A percentile compares a stretch with the other conserved stretches of the same genome.
Conservation (phyloP, 177 flowering plant species). For the Vitis hybrid region DNA sequence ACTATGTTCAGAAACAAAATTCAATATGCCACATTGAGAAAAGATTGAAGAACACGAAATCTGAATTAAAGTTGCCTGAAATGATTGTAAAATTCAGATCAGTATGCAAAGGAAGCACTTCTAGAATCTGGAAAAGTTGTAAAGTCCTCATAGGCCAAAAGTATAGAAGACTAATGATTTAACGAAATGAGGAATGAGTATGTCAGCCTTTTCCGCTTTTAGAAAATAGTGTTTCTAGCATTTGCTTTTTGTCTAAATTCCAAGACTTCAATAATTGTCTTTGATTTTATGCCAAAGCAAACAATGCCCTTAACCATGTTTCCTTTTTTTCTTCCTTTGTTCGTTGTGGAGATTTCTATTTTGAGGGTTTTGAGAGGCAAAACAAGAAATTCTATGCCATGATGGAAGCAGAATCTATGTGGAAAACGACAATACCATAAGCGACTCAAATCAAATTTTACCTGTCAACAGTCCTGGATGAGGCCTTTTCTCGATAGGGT, state of each 20-base stretch:
- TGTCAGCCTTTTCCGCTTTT: too few relatives aligned
- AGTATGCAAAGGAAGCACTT: background rate
- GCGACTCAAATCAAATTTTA: constrained; percentile 1
- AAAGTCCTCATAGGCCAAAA: too few relatives aligned
- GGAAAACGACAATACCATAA: too few relatives aligned
- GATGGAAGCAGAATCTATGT: too few relatives aligned
- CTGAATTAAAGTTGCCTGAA: background rate
- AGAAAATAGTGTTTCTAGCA: background rate
- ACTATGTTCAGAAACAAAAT: too few relatives aligned
- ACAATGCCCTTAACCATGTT: too few relatives aligned
- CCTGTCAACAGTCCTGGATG: constrained; percentile 61
- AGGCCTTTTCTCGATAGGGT: constrained; percentile 69
- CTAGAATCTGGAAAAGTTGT: background rate
- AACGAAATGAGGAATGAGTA: too few relatives aligned
- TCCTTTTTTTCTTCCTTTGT: too few relatives aligned
- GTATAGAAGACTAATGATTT: too few relatives aligned
- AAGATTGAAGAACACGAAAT: background rate
- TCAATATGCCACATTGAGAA: background rate
- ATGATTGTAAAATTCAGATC: background rate
- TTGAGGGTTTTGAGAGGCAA: too few relatives aligned
- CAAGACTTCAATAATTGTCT: background rate
- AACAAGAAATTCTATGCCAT: too few relatives aligned
- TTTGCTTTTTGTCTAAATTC: background rate
- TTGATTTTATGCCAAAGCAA: background rate
- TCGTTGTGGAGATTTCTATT: too few relatives aligned